These are phyloP conservation scores for Metschnikowia gelsemii DNA, from an alignment of 805 yeast genomes.

Conservation along the genomic window DNA sequence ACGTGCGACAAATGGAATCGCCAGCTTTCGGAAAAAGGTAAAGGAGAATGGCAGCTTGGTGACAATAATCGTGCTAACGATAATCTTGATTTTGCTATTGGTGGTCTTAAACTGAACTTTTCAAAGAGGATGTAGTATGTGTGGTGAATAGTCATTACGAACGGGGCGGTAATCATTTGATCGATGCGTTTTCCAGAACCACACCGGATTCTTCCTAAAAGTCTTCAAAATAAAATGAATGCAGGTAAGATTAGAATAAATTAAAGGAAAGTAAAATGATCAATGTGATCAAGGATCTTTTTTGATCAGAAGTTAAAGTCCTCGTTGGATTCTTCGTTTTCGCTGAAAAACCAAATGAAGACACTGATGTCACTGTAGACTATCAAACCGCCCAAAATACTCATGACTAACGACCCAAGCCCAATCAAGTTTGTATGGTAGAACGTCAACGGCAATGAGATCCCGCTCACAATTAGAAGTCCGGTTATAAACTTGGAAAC, in stretches of 20 bases:
- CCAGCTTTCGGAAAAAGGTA: slow-evolving; percentile 32
- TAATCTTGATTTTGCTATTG: slow-evolving; percentile 39
- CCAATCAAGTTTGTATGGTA: slow-evolving; percentile 39
- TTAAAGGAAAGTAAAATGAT: not conserved
- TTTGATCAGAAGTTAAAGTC: slow-evolving; percentile 39
- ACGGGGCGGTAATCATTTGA: not conserved
- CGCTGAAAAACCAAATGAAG: slow-evolving; percentile 48
- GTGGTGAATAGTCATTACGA: no score
- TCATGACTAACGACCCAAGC: slow-evolving; percentile 43
- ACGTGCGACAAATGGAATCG: slow-evolving; percentile 31
- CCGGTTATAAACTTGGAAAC: slow-evolving; percentile 41
- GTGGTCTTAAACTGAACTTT: slow-evolving; percentile 36
- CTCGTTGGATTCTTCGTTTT: slow-evolving; percentile 44
- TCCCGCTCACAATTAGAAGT: slow-evolving; percentile 42
- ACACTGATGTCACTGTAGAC: slow-evolving; percentile 45
- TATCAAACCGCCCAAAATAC: slow-evolving; percentile 44
- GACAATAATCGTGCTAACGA: slow-evolving; percentile 41
- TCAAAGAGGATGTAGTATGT: not conserved
- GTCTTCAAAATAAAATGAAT: not conserved
- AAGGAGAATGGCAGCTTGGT: slow-evolving; percentile 45
- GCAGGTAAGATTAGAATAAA: slow-evolving; percentile 4
- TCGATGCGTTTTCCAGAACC: no score
- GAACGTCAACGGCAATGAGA: slow-evolving; percentile 42
- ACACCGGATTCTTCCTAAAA: no score
- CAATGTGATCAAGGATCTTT: not conserved